Evolutionary conservation across 2,329 filamentous ascomycete species (phyloP).

Genomic region (Penicillium glabrum): DNA sequence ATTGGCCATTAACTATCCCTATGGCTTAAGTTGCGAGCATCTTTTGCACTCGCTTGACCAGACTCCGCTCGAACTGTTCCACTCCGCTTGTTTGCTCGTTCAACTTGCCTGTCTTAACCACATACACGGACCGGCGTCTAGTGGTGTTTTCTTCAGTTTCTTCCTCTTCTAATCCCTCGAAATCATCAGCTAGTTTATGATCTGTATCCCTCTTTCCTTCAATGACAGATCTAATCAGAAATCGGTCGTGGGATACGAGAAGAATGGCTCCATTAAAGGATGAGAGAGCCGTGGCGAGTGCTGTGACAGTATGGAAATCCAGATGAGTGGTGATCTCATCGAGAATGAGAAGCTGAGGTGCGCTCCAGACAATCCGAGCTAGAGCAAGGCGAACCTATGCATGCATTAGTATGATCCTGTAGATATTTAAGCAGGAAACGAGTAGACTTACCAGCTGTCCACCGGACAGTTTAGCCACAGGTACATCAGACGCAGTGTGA

Average conservation of each 20-base stretch:
- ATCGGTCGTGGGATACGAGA: slow-evolving; percentile 78
- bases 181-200: slow-evolving; percentile 42
- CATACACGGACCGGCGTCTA: slow-evolving; percentile 59
- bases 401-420: background rate
- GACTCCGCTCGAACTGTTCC: slow-evolving; percentile 62
- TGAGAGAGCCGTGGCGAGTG: slow-evolving; percentile 65
- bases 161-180: slow-evolving; percentile 46
- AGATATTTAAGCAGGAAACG: background rate
- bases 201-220: slow-evolving; percentile 57
- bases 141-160: slow-evolving; percentile 41
- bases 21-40: slow-evolving; percentile 27
- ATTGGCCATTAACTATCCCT: background rate
- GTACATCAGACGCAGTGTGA: slow-evolving; percentile 69
- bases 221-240: slow-evolving; percentile 72
- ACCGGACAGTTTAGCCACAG: slow-evolving; percentile 71
- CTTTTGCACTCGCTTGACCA: slow-evolving; percentile 60
- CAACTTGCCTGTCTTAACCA: slow-evolving; percentile 60
- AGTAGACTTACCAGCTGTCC: slow-evolving; percentile 67
- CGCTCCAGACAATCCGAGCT: slow-evolving; percentile 65
- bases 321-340: slow-evolving; percentile 85
- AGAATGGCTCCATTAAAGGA: slow-evolving; percentile 73
- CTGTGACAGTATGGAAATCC: slow-evolving; percentile 77
- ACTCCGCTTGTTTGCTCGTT: slow-evolving; percentile 60
- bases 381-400: slow-evolving; percentile 59
- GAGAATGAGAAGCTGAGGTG: slow-evolving; percentile 71